Evolutionary conservation across 2,329 filamentous ascomycete species (phyloP), one percentile per base, ranked within the genome.

Genomic region (Blastomyces gilchristii): DNA sequence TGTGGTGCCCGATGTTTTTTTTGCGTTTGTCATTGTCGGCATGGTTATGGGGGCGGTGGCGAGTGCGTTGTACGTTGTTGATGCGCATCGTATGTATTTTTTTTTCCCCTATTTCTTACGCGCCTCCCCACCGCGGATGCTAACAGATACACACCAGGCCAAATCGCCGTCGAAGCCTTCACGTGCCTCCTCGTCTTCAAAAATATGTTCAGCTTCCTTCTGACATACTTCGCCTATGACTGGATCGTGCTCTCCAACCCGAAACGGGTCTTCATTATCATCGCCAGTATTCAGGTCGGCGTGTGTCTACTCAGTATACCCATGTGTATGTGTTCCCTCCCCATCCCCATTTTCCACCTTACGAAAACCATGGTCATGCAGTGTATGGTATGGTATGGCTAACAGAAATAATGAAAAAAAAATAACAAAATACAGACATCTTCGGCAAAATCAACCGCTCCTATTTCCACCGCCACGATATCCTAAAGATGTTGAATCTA

Each of bases 31-130:
- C 72, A 89, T 96, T 9, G 86, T 88, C 65, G 91, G 90, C 1
- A 96, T 96, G 90, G 91, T 97, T 0, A 86, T 96, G 71, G 92
- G 92, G 0, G 90, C 92, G 1, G 91, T 96, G 1, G 87, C 90
- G 1, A 89, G 86, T 65, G 89, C 90, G 0, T 78, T 96, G 31
- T 97, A 97, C 72, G 88, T 97, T 71, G 89, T 96, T 8, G 93
- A 97, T 76, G 92, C 92, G 0, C 93, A 97, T 76, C 87, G 91
- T 88, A 78, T 74, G 86, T 83, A 34, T 43, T 50, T n/a, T 8
- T 60, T 65, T 67, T 68, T 58, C 58, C 41, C 16, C n/a, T 41
- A 22, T 47, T 45, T 25, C 12, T 7, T 11, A 4, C 12, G 1
- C 18, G 3, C 25, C 28, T 39, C n/a, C 39, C 37, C 41, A 39